phyloP scores from a whole-genome alignment of 2,329 filamentous ascomycete species.

The Alternaria arborescens region DNA sequence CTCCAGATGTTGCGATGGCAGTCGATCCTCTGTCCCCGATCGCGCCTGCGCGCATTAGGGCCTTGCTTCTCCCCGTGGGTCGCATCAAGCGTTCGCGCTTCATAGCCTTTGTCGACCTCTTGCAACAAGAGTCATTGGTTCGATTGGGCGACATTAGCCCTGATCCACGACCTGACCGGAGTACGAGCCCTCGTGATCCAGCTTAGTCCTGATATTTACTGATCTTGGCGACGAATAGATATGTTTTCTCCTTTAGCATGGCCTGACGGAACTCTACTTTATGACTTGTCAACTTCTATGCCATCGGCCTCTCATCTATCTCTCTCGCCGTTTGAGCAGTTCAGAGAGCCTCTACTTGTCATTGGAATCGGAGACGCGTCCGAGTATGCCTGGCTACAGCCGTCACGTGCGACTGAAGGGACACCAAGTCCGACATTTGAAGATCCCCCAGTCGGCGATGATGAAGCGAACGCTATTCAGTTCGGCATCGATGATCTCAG shows the following conservation, averaged over 20 bases:
- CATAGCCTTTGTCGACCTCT: conserved; percentile 76
- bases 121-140: conserved; percentile 82
- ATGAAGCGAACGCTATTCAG: conserved; percentile 51
- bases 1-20: conserved; percentile 73
- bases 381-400: conserved; percentile 63
- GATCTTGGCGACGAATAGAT: conserved; percentile 63
- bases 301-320: conserved; percentile 82
- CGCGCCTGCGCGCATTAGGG: conserved; percentile 89
- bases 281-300: conserved; percentile 82
- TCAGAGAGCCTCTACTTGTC: conserved; percentile 82
- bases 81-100: conserved; percentile 85
- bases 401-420: conserved; percentile 44
- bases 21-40: conserved; percentile 85
- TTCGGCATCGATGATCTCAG: conserved; percentile 75
- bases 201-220: conserved; percentile 36
- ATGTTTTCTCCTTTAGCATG: conserved; percentile 94
- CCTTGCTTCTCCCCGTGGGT: conserved; percentile 85
- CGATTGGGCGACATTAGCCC: conserved; percentile 86
- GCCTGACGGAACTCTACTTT: conserved; percentile 84
- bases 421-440: conserved; percentile 17
- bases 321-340: conserved; percentile 88
- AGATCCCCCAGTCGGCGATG: conserved; percentile 24
- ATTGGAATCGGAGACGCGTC: conserved; percentile 84
- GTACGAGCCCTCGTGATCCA: conserved; percentile 61
- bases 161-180: conserved; percentile 84